A percentile compares a stretch with the other conserved stretches of the same genome.
These are phyloP conservation scores for Aureococcus anophagefferens DNA, from an alignment of 108 stramenopile species.

Conservation along the genomic window DNA sequence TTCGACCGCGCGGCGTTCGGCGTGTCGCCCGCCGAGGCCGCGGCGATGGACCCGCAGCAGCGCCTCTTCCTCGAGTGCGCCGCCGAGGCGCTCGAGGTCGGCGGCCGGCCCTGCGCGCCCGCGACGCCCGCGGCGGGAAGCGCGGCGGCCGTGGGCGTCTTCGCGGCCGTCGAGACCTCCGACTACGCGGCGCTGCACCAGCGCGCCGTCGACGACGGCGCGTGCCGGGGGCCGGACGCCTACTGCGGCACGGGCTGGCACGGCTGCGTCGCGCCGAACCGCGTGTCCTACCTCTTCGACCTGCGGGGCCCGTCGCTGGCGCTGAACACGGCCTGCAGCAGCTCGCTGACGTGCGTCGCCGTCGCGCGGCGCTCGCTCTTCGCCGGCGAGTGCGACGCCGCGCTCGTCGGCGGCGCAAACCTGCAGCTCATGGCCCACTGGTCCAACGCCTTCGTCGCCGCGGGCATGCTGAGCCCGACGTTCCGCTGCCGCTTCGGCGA, in stretches of 20 bases:
- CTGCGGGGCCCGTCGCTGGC: slow-evolving; percentile 12
- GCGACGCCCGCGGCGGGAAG: neutral
- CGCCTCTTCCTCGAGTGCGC: neutral
- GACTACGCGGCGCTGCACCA: neutral
- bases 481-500: slow-evolving; percentile 10
- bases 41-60: slow-evolving; percentile 14
- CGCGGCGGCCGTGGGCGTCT: neutral
- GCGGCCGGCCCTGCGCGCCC: neutral
- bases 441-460: neutral
- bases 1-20: slow-evolving; percentile 7
- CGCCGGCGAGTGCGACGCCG: slow-evolving; percentile 6
- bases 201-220: too few species aligned
- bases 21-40: neutral
- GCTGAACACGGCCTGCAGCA: slow-evolving; percentile 22
- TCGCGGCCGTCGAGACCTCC: neutral
- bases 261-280: slow-evolving; percentile 1
- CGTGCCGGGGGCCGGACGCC: neutral
- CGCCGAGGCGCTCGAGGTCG: neutral
- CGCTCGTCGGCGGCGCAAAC: slow-evolving; percentile 16
- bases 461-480: slow-evolving; percentile 14
- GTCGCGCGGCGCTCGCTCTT: slow-evolving; percentile 4
- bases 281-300: slow-evolving; percentile 16
- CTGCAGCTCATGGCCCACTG: slow-evolving; percentile 4
- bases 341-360: slow-evolving; percentile 8
- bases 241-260: neutral